Percentiles rank a stretch among this genome's conserved stretches.
Conservation (phyloP, 2,329 filamentous ascomycete genomes). For the Massarina eburnea region DNA sequence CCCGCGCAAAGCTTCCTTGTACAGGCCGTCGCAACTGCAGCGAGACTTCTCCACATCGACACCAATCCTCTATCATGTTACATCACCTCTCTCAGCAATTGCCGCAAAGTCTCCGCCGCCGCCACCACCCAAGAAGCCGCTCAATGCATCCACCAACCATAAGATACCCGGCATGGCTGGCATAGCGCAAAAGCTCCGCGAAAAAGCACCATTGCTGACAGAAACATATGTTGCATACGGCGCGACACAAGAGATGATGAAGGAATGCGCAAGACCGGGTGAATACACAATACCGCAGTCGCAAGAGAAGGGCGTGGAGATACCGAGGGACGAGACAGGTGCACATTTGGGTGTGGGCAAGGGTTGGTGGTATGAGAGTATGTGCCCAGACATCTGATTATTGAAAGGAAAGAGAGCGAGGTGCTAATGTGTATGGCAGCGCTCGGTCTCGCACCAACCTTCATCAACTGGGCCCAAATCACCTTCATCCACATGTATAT, state of each 20-base stretch:
- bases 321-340: conserved; percentile 73
- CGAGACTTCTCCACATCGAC: conserved; percentile 28
- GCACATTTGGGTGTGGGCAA: conserved; percentile 77
- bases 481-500: conserved; percentile 97
- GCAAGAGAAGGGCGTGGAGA: conserved; percentile 64
- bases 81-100: conserved; percentile 18
- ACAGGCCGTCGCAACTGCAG: conserved; percentile 13
- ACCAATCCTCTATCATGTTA: conserved; percentile 25
- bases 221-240: conserved; percentile 79
- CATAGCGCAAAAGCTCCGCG: conserved; percentile 32
- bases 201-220: conserved; percentile 37
- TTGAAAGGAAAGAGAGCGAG: background rate
- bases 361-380: conserved; percentile 83
- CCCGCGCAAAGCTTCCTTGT: conserved; percentile 18
- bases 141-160: conserved; percentile 1
- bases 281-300: conserved; percentile 74
- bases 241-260: conserved; percentile 76
- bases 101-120: conserved; percentile 5
- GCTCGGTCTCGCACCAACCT: conserved; percentile 78
- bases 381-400: conserved; percentile 18
- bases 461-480: conserved; percentile 94
- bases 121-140: conserved; percentile 12
- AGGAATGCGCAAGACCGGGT: conserved; percentile 70
- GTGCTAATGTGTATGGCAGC: conserved; percentile 55
- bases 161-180: conserved; percentile 14